Base-by-base conservation (phyloP, 1,139 yeast species). In the Geotrichum cucujoidarum region DNA sequence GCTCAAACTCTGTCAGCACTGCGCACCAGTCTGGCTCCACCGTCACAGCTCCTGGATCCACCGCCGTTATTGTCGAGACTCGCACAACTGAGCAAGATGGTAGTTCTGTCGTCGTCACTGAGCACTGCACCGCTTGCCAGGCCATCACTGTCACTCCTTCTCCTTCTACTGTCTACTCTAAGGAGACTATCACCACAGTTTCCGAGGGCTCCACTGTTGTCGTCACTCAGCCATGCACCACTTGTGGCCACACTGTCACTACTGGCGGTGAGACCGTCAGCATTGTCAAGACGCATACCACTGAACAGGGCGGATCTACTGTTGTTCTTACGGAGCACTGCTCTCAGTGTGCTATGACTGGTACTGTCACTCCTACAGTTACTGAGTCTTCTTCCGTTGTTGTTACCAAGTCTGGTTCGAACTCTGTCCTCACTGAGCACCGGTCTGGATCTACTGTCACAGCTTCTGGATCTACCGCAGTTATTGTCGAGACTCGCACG, bases 61-160 rank as follows among this genome's bases (percentile, higher is more conserved):
- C 34, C 29, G 44, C 35, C 22, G 22, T 37, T 20, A 45, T 45
- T 30, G 24, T 40, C 18, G 34, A 45, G 37, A 45, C 48, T 22
- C 10, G 34, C 20, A 41, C 35, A 20, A 42, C 38, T 14, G 40
- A 20, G 16, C 16, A 14, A 10, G 27, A 18, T 22, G 39, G 39
- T 8, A 20, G 21, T 21, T 36, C 47, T 7, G 34, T 36, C 4
- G 30, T 37, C 14, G 42, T 34, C 25, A 45, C 43, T n/a, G 32
- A 40, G 25, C 38, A 31, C 22, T 39, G 48, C 24, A 17, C 40
- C 20, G 32, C 31, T 17, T 45, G 49, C 37, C 17, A 35, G 18
- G 42, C 49, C 18, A 22, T 46, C 21, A 45, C 44, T 14, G 16
- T 32, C 2, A 27, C 35, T 1, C 40, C 40, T 27, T 17, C 33